Evolutionary conservation across 2,329 filamentous ascomycete species (phyloP).

Genomic region (Botrytis tulipae): DNA sequence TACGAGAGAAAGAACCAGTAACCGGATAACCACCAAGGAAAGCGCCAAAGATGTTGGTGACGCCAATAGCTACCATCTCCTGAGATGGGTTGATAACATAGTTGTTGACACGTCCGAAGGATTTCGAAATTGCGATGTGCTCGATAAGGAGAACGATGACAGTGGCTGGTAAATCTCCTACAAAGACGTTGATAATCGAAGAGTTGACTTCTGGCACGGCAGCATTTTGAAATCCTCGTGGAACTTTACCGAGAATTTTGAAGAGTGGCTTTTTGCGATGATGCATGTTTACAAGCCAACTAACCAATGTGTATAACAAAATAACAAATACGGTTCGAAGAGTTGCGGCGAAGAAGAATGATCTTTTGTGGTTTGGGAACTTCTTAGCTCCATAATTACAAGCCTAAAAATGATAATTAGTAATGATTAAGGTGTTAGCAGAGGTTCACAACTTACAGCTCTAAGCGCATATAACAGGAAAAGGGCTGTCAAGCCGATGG

Average conservation of each 20-base stretch:
- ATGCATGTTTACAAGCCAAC: slow-evolving; percentile 76
- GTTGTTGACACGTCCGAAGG: slow-evolving; percentile 92
- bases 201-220: slow-evolving; percentile 67
- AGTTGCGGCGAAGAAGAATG: slow-evolving; percentile 88
- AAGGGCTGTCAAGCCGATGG: slow-evolving; percentile 82
- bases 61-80: slow-evolving; percentile 90
- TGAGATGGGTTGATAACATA: slow-evolving; percentile 95
- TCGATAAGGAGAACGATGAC: slow-evolving; percentile 96
- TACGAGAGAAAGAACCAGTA: slow-evolving; percentile 93
- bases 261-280: slow-evolving; percentile 64
- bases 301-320: slow-evolving; percentile 86
- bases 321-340: slow-evolving; percentile 90
- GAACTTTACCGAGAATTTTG: slow-evolving; percentile 72
- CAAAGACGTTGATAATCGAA: slow-evolving; percentile 66
- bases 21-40: slow-evolving; percentile 91
- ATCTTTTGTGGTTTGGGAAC: slow-evolving; percentile 65
- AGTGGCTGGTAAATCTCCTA: slow-evolving; percentile 72
- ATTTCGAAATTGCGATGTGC: slow-evolving; percentile 96
- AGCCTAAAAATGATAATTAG: slow-evolving; percentile 26
- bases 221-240: slow-evolving; percentile 81
- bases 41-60: slow-evolving; percentile 84
- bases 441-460: slow-evolving; percentile 32
- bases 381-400: slow-evolving; percentile 68
- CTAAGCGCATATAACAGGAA: slow-evolving; percentile 75
- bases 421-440: not conserved